Conservation (phyloP, 345 rosid species). For the Arabidopsis thaliana region TAIR10.1 NC_003071.7:12354501-12355000, state of each 20-base stretch:
- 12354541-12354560: constrained; percentile 29
- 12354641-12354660: constrained; percentile 16
- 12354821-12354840: constrained; percentile 91
- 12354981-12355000: constrained; percentile 85
- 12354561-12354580: constrained; percentile 36
- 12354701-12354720: constrained; percentile 87
- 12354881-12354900: constrained; percentile 61
- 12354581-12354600: constrained; percentile 25
- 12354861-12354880: constrained; percentile 81
- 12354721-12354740: constrained; percentile 86
- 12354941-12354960: constrained; percentile 93
- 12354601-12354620: constrained; percentile 2
- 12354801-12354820: constrained; percentile 76
- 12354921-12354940: constrained; percentile 65
- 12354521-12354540: constrained; percentile 33
- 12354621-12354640: constrained; percentile 1
- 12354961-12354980: constrained; percentile 92
- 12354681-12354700: constrained; percentile 91
- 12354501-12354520: neutral
- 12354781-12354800: constrained; percentile 71
- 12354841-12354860: constrained; percentile 82
- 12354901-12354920: constrained; percentile 66
- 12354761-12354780: constrained; percentile 80
- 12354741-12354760: constrained; percentile 84
- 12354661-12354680: constrained; percentile 83